These are phyloP conservation scores for Mariannaea sp. DNA, from an alignment of 2,329 filamentous ascomycete genomes.

Conservation along the genomic window DNA sequence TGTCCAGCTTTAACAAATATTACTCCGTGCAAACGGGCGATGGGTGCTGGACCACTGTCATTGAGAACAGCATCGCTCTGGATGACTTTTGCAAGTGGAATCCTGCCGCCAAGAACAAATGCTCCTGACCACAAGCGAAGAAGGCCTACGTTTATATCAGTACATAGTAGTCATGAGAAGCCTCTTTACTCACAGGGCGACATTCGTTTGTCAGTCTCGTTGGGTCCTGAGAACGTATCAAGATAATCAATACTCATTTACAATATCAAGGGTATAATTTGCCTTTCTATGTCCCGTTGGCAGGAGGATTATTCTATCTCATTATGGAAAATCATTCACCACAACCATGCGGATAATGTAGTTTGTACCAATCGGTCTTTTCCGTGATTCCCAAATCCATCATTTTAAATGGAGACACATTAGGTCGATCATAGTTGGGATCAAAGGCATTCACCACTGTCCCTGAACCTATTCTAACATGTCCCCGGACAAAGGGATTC, in stretches of 20 bases:
- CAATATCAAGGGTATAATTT: too few species aligned
- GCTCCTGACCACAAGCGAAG: not conserved
- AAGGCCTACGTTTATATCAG: not conserved
- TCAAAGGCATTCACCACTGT: constrained; percentile 13
- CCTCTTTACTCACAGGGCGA: too few species aligned
- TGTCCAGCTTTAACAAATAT: not conserved
- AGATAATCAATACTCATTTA: too few species aligned
- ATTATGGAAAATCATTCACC: too few species aligned
- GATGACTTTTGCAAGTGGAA: not conserved
- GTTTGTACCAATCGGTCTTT: constrained; percentile 2
- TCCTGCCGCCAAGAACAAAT: not conserved
- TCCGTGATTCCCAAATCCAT: not conserved
- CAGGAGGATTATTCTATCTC: too few species aligned
- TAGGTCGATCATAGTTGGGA: constrained; percentile 8
- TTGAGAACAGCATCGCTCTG: not conserved
- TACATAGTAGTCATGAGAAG: not conserved
- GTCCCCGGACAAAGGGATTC: constrained; percentile 13
- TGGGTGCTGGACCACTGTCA: not conserved
- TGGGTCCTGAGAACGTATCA: too few species aligned
- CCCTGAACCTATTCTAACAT: not conserved
- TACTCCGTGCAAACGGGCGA: not conserved
- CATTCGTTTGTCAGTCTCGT: too few species aligned
- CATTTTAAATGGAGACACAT: not conserved
- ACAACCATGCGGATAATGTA: not conserved
- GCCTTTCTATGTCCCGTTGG: too few species aligned